phyloP scores from a whole-genome alignment of 192 early-diverging fungal genomes.

The Phlyctochytrium planicorne region DNA sequence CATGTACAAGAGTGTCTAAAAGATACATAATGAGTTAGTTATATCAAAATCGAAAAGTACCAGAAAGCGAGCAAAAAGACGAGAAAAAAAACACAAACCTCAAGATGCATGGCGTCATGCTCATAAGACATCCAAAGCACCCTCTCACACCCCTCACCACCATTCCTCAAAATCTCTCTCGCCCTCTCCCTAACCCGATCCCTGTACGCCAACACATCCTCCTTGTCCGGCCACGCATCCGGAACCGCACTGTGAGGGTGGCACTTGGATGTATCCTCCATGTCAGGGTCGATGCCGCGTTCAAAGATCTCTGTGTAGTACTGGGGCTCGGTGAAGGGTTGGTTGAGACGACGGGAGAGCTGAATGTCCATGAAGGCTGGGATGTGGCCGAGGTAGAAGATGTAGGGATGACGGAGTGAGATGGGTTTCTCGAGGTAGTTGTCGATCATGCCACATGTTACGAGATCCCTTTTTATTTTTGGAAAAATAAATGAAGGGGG shows the following conservation, averaged over 20 bases:
- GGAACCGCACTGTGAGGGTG: slow-evolving; percentile 74
- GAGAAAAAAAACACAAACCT: slow-evolving; percentile 34
- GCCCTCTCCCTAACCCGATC: slow-evolving; percentile 62
- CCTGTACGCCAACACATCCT: slow-evolving; percentile 66
- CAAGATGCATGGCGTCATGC: slow-evolving; percentile 92
- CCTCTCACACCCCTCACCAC: no score
- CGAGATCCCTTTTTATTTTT: slow-evolving; percentile 67
- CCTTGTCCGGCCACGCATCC: slow-evolving; percentile 69
- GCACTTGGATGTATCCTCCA: slow-evolving; percentile 53
- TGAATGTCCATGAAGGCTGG: slow-evolving; percentile 49
- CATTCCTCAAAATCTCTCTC: slow-evolving; percentile 42
- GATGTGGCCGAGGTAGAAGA: slow-evolving; percentile 92
- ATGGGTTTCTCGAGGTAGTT: slow-evolving; percentile 68
- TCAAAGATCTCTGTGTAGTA: slow-evolving; percentile 82
- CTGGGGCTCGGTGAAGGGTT: slow-evolving; percentile 58
- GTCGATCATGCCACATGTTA: slow-evolving; percentile 65
- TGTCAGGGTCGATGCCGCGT: slow-evolving; percentile 89
- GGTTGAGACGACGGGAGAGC: slow-evolving; percentile 30
- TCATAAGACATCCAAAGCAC: slow-evolving; percentile 87
- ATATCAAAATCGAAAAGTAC: no score
- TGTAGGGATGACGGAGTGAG: slow-evolving; percentile 78
- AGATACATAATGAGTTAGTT: slow-evolving; percentile 8
- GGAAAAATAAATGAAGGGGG: no score
- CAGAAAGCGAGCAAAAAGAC: slow-evolving; percentile 3
- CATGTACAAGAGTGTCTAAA: slow-evolving; percentile 86